Percentiles rank a stretch among this genome's conserved stretches.
Conservation (phyloP, 805 yeast genomes). For the Saccharomycopsis malanga region DNA sequence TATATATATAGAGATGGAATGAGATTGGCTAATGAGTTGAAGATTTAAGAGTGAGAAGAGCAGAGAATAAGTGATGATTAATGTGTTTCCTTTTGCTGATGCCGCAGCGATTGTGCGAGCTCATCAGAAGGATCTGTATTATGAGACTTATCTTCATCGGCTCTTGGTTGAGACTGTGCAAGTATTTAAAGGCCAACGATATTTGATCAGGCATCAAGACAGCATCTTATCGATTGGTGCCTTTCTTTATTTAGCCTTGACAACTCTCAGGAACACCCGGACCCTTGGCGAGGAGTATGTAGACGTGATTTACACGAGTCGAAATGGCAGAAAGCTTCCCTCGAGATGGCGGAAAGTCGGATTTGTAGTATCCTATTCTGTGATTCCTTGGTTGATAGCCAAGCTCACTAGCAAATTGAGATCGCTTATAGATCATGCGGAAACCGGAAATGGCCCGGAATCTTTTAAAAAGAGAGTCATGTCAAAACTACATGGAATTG, state of each 20-base stretch:
- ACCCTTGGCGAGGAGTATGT: conserved; percentile 95
- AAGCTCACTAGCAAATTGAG: conserved; percentile 20
- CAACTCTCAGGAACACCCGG: conserved; percentile 68
- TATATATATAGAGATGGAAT: too few species aligned
- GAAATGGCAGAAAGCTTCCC: conserved; percentile 47
- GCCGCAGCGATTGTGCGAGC: conserved; percentile 90
- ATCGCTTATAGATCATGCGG: not conserved
- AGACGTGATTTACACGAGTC: conserved; percentile 60
- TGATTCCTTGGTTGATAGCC: conserved; percentile 52
- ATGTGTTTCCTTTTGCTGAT: conserved; percentile 55
- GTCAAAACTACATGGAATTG: conserved; percentile 15
- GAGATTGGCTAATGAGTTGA: too few species aligned
- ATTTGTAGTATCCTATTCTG: conserved; percentile 52
- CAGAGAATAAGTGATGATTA: not conserved
- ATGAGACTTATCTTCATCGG: conserved; percentile 46
- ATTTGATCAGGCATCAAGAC: conserved; percentile 49
- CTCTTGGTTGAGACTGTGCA: conserved; percentile 53
- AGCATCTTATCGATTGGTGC: conserved; percentile 53
- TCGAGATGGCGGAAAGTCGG: conserved; percentile 40
- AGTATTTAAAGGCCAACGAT: conserved; percentile 53
- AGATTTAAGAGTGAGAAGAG: not conserved
- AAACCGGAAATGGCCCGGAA: not conserved
- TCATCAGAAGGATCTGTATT: conserved; percentile 80
- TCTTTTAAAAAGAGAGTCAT: conserved; percentile 22
- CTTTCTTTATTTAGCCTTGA: conserved; percentile 58